Base-by-base conservation (phyloP, 2,329 filamentous ascomycete genomes). In the Aspergillus sergii region DNA sequence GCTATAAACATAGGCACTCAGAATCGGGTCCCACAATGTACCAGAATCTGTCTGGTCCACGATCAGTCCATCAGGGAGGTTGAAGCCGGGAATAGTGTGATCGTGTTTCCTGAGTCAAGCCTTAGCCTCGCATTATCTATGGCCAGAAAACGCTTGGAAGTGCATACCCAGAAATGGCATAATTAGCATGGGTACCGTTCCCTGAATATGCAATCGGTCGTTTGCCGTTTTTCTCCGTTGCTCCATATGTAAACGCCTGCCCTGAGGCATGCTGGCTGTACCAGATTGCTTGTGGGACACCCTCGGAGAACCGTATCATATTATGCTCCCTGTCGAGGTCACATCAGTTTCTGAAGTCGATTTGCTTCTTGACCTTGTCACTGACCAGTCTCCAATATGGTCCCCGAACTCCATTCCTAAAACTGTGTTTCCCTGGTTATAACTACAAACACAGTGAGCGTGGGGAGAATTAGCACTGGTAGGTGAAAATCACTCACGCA, bases 161-260 rank as follows among this genome's bases (percentile, higher is more conserved):
- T 5, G 61, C 63, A 64, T 66, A 80, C 79, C 80, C 88, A 14
- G 75, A 57, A 8, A 83, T 85, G 21, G 87, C 86, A 72, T 90
- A 91, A 69, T 86, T 87, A 10, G 88, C 89, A 73, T 91, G 89
- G 0, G 83, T 85, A 10, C 88, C 89, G 56, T 85, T 85, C 0
- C 84, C 83, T 1, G 83, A 84, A 73, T 88, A 91, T 28, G 80
- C 78, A 34, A 89, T 76, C 1, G 88, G 87, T 62, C 87, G 78
- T 2, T 78, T 70, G 3, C 81, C 83, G 51, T 78, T 73, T 69
- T 89, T 87, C 65, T 88, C 82, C 1, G 85, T 78, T 1, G 82
- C 79, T 4, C 76, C 67, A 70, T 88, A 91, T 2, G 79, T 82
- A 73, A 90, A 90, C 1, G 88, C 88, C 73, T 90, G 80, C 5